Conservation (phyloP, 805 yeast species). For the Hanseniaspora valbyensis region DNA sequence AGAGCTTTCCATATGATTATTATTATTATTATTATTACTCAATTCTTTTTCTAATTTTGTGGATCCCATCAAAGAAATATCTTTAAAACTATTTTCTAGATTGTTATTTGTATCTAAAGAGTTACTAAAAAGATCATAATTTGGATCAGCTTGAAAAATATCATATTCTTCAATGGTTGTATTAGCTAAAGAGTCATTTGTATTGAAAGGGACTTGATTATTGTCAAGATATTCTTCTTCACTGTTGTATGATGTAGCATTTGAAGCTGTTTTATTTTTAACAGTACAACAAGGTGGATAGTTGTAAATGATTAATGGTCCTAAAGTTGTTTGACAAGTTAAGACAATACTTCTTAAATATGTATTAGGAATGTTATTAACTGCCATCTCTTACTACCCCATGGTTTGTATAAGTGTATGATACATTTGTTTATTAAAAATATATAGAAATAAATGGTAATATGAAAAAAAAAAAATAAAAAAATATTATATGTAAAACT, state of each 20-base stretch:
- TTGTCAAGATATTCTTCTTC: background rate
- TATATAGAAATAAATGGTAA: no score
- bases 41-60: slow-evolving; percentile 9
- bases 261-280: slow-evolving; percentile 11
- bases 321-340: slow-evolving; percentile 79
- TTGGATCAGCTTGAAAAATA: slow-evolving; percentile 1
- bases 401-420: no score
- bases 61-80: slow-evolving; percentile 11
- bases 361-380: slow-evolving; percentile 61
- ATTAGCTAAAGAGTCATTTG: background rate
- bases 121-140: background rate
- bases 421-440: no score
- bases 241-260: background rate
- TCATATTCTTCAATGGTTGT: slow-evolving; percentile 2
- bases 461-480: no score
- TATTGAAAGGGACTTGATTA: background rate
- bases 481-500: no score
- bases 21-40: slow-evolving; percentile 20
- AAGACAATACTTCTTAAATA: slow-evolving; percentile 66
- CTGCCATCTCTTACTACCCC: no score
- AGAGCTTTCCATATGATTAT: slow-evolving; percentile 18
- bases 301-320: slow-evolving; percentile 78
- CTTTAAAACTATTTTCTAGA: slow-evolving; percentile 15
- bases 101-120: background rate
- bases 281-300: slow-evolving; percentile 50